These are phyloP conservation scores for Juncus inflexus DNA, from an alignment of 176 grass and related monocot genomes.

Conservation along the genomic window DNA sequence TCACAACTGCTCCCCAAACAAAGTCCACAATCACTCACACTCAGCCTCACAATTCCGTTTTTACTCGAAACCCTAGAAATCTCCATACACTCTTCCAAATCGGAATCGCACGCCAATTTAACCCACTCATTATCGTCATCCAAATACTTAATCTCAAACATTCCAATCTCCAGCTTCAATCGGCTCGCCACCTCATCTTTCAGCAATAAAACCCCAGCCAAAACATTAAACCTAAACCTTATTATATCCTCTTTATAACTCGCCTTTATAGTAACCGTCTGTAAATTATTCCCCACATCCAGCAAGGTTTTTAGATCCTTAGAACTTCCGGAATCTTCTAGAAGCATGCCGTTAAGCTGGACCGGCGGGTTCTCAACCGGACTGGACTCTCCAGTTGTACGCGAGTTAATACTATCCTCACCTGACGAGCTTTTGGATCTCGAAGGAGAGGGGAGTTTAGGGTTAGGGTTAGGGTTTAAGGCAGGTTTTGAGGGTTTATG, in stretches of 20 bases:
- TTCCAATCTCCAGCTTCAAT: constrained; percentile 70
- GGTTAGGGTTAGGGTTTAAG: constrained; percentile 28
- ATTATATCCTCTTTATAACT: constrained; percentile 86
- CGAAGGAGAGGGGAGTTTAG: constrained; percentile 41
- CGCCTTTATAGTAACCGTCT: constrained; percentile 72
- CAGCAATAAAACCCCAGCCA: constrained; percentile 40
- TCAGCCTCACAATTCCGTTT: constrained; percentile 59
- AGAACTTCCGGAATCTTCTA: constrained; percentile 69
- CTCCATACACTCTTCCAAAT: constrained; percentile 90
- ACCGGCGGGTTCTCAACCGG: constrained; percentile 54
- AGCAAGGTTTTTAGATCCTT: constrained; percentile 85
- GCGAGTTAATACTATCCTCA: constrained; percentile 72
- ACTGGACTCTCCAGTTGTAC: constrained; percentile 68
- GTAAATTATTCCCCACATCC: constrained; percentile 43
- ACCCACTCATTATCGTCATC: constrained; percentile 98
- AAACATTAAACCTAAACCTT: constrained; percentile 62
- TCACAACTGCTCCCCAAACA: constrained; percentile 79
- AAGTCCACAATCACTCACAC: constrained; percentile 46
- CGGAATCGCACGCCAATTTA: constrained; percentile 64
- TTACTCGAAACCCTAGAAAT: constrained; percentile 55
- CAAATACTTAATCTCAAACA: constrained; percentile 84
- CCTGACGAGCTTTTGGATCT: constrained; percentile 63
- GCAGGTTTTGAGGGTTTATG: constrained; percentile 39
- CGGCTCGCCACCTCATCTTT: constrained; percentile 63
- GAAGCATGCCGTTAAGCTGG: constrained; percentile 45